phyloP scores from a whole-genome alignment of 2,329 filamentous ascomycete genomes.

The Colletotrichum chrysophilum region DNA sequence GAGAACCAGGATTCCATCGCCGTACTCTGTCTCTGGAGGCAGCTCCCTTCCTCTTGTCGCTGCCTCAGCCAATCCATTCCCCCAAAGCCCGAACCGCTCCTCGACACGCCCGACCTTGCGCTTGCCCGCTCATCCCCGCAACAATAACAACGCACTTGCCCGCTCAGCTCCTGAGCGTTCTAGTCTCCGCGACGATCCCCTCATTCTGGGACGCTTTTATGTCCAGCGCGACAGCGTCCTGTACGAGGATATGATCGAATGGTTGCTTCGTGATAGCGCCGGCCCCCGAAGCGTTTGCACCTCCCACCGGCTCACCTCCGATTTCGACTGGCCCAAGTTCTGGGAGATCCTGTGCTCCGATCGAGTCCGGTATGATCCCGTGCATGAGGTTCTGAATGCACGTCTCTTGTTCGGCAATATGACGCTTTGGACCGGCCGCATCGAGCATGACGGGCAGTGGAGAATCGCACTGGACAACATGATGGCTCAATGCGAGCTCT shows the following conservation, averaged over 20 bases:
- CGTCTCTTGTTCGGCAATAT: background rate
- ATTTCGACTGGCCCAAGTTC: no score
- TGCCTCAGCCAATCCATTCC: background rate
- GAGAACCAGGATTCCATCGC: background rate
- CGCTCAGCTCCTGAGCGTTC: background rate
- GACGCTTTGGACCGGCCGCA: background rate
- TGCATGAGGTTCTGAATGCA: background rate
- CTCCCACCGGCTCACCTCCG: background rate
- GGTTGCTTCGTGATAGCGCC: background rate
- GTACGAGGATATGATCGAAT: background rate
- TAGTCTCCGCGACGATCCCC: background rate
- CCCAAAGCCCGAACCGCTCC: background rate
- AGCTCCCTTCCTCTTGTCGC: background rate
- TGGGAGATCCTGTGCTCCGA: no score
- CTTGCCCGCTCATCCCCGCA: no score
- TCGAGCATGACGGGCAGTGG: background rate
- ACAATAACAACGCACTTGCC: background rate
- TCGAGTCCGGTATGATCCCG: no score
- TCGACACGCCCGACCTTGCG: background rate
- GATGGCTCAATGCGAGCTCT: background rate
- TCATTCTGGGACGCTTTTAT: background rate
- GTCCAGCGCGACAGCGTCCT: background rate
- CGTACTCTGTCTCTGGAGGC: background rate
- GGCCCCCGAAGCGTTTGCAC: background rate
- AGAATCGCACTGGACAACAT: background rate